Conservation (phyloP, 1,284 basidiomycete species). For the Austroboletus niveus region DNA sequence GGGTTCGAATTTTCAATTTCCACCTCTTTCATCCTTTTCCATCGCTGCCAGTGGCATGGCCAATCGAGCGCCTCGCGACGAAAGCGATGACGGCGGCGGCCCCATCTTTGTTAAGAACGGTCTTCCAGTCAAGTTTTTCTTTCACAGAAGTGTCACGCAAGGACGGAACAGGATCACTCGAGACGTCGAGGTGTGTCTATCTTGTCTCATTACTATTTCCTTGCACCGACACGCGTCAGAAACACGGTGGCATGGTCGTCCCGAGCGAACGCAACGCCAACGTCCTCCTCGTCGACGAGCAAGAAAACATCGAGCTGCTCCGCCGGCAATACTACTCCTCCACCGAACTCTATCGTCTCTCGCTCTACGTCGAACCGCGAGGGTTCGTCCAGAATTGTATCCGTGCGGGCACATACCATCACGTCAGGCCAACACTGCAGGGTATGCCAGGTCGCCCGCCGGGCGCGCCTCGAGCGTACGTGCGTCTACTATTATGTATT, state of each 20-base stretch:
- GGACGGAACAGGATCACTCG: slow-evolving; percentile 19
- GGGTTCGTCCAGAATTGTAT: slow-evolving; percentile 27
- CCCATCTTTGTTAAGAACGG: slow-evolving; percentile 26
- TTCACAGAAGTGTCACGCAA: slow-evolving; percentile 28
- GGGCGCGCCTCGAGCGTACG: neutral
- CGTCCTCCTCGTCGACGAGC: slow-evolving; percentile 31
- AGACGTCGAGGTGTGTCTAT: slow-evolving; percentile 21
- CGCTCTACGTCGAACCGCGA: slow-evolving; percentile 22
- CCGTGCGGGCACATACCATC: slow-evolving; percentile 12
- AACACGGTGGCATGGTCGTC: slow-evolving; percentile 22
- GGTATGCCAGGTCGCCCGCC: slow-evolving; percentile 28
- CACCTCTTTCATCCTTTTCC: neutral
- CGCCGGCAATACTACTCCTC: slow-evolving; percentile 28
- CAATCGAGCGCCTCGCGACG: neutral
- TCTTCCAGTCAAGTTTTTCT: slow-evolving; percentile 24
- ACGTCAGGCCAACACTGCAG: neutral
- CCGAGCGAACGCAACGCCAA: slow-evolving; percentile 17
- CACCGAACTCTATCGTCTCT: slow-evolving; percentile 10
- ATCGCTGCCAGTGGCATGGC: slow-evolving; percentile 6
- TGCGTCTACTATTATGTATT: neutral
- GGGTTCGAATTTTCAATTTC: slow-evolving; percentile 26
- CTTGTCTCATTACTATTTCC: neutral
- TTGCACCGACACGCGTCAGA: slow-evolving; percentile 7
- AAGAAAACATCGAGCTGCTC: slow-evolving; percentile 22
- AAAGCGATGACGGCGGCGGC: slow-evolving; percentile 2